A percentile compares a stretch with the other conserved stretches of the same genome.
These are phyloP conservation scores for Cicer judaicum DNA, from an alignment of 306 rosid genomes.

Conservation along the genomic window DNA sequence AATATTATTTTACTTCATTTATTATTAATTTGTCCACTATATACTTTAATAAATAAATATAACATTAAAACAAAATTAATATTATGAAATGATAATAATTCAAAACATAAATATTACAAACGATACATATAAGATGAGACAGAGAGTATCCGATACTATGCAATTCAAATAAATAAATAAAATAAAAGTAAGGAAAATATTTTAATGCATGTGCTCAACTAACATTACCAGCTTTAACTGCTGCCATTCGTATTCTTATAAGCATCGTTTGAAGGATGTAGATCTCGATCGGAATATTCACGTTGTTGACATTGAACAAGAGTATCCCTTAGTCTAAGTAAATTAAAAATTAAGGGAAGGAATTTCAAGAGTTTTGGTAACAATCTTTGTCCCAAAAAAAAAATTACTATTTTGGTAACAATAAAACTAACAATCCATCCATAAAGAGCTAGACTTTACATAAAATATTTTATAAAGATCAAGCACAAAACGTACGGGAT, in stretches of 20 bases:
- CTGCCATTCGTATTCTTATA: background rate
- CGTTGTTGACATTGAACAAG: conserved; percentile 25
- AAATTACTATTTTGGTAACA: background rate
- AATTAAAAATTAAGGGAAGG: background rate
- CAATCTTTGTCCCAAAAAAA: background rate
- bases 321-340: conserved; percentile 29
- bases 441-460: background rate
- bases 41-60: too few relatives aligned
- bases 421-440: conserved; percentile 20
- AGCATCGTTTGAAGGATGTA: background rate
- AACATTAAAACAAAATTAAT: too few relatives aligned
- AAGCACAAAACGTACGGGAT: conserved; percentile 32
- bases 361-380: conserved; percentile 17
- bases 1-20: too few relatives aligned
- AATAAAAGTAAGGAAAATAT: too few relatives aligned
- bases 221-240: background rate
- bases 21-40: too few relatives aligned
- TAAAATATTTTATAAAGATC: background rate
- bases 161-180: too few relatives aligned
- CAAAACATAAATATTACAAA: too few relatives aligned
- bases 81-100: too few relatives aligned
- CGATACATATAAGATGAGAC: too few relatives aligned
- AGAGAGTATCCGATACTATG: too few relatives aligned
- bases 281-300: background rate
- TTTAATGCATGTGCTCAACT: too few relatives aligned